phyloP scores from a whole-genome alignment of 768 basidiomycete species.

The Crassisporium funariophilum region DNA sequence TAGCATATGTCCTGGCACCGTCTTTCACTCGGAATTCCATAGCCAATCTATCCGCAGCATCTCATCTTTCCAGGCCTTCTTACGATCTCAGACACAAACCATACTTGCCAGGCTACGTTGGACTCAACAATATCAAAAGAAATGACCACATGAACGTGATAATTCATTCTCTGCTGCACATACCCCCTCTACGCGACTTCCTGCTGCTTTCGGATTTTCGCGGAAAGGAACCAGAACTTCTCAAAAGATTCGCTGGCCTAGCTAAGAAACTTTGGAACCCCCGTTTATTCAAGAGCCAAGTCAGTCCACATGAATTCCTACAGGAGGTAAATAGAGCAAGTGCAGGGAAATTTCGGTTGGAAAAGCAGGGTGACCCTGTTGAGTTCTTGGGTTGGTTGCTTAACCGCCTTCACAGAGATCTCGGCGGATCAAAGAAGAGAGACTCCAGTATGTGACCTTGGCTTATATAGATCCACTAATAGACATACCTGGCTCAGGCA shows the following conservation, averaged over 20 bases:
- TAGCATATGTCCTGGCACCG: conserved; percentile 86
- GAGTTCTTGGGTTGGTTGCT: conserved; percentile 96
- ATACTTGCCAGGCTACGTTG: conserved; percentile 92
- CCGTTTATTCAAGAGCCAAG: conserved; percentile 94
- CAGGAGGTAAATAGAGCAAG: conserved; percentile 95
- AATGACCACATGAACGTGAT: conserved; percentile 99
- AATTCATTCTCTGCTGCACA: conserved; percentile 90
- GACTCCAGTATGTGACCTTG: conserved; percentile 72
- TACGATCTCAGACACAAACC: conserved; percentile 83
- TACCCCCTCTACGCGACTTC: conserved; percentile 86
- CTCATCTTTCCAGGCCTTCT: conserved; percentile 68
- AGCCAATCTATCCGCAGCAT: conserved; percentile 55
- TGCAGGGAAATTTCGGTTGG: conserved; percentile 87
- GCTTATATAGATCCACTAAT: conserved; percentile 15
- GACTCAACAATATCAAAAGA: conserved; percentile 95
- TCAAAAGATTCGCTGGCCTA: conserved; percentile 84
- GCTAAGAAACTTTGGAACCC: conserved; percentile 98
- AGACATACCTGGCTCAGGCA: conserved; percentile 55
- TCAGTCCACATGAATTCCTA: conserved; percentile 97
- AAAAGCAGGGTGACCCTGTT: conserved; percentile 93
- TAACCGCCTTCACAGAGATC: conserved; percentile 89
- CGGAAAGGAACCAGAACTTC: conserved; percentile 81
- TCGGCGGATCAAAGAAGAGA: conserved; percentile 92
- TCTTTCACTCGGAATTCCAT: conserved; percentile 71
- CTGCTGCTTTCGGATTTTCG: conserved; percentile 75